Evolutionary conservation across 2,329 filamentous ascomycete species (phyloP), one percentile per base, ranked within the genome.

Genomic region (Colletotrichum lupini): DNA sequence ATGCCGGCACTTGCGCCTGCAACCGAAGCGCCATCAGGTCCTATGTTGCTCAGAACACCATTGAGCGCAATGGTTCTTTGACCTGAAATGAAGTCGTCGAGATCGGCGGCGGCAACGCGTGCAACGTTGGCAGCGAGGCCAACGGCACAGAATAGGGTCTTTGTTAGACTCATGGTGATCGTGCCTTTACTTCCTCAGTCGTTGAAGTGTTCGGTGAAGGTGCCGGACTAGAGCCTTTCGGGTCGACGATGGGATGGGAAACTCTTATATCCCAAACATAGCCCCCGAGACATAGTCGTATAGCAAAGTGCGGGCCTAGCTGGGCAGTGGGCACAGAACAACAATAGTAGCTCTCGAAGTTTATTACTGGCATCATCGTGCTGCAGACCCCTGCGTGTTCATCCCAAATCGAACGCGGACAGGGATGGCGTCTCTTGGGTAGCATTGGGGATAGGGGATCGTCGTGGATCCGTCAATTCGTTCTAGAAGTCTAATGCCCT

Each of bases 31-130:
- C 89, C 88, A 78, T 83, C 78, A 0, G 87, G 79, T 7, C 89
- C 89, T 68, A 90, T 88, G 76, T 91, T 91, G 77, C 87, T 84
- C 55, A 91, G 79, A 16, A 87, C 82, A 30, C 87, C 86, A 75
- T 88, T 82, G 28, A 89, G 81, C 8, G 89, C 85, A 72, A 88
- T 80, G 0, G 80, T 76, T 24, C 82, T 84, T 76, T 91, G 85
- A 1, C 80, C 78, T 8, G 82, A 76, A 64, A 90, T 80, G 75
- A 83, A 87, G 28, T 70, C 63, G 22, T 74, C 63, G 16, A 76
- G 55, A n/a, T 73, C 56, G 46, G 61, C 55, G 24, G 65, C 68
- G 26, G 65, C 30, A 28, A 67, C 37, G n/a, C 30, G 53, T 28
- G 72, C 57, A 37, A 67, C 37, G 24, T 52, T 58, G 32, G 68